Evolutionary conservation across 371 early-diverging fungal genomes (phyloP).

Genomic region (Thermomucor indicae-seudaticae): DNA sequence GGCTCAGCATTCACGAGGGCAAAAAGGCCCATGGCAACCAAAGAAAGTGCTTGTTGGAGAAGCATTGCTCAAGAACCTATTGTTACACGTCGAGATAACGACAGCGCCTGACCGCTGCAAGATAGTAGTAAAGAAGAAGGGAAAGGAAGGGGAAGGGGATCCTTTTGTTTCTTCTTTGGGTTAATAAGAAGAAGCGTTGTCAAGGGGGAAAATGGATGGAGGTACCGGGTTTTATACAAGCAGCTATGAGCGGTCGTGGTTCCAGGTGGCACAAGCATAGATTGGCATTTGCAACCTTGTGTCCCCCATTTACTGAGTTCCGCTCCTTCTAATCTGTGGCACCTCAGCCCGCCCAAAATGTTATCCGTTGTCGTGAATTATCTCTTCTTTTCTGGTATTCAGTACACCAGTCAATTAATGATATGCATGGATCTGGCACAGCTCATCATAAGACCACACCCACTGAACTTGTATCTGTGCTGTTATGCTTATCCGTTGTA

Average conservation of each 20-base stretch:
- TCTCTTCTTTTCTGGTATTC: too few species aligned
- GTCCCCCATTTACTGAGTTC: conserved; percentile 18
- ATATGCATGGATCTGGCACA: too few species aligned
- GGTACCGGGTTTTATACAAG: neutral
- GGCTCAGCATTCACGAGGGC: conserved; percentile 8
- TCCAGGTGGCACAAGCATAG: conserved; percentile 20
- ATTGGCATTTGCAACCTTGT: conserved; percentile 22
- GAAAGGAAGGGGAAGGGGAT: conserved; percentile 20
- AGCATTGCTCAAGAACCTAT: conserved; percentile 10
- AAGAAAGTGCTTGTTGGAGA: conserved; percentile 17
- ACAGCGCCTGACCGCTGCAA: conserved; percentile 11
- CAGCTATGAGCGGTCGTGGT: conserved; percentile 11
- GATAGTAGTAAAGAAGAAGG: conserved; percentile 5
- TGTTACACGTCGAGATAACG: conserved; percentile 6
- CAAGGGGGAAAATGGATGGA: conserved; percentile 5
- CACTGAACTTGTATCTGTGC: too few species aligned
- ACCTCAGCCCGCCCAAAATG: conserved; percentile 6
- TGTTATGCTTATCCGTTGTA: too few species aligned
- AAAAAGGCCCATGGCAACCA: conserved; percentile 19
- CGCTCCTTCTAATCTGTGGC: conserved; percentile 17
- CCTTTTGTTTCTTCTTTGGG: conserved; percentile 2
- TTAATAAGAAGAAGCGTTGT: conserved; percentile 4
- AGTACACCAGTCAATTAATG: too few species aligned
- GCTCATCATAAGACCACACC: too few species aligned
- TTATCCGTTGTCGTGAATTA: conserved; percentile 11